These are phyloP conservation scores for Neopestalotiopsis sp. DNA, from an alignment of 2,329 filamentous ascomycete species.

Conservation along the genomic window DNA sequence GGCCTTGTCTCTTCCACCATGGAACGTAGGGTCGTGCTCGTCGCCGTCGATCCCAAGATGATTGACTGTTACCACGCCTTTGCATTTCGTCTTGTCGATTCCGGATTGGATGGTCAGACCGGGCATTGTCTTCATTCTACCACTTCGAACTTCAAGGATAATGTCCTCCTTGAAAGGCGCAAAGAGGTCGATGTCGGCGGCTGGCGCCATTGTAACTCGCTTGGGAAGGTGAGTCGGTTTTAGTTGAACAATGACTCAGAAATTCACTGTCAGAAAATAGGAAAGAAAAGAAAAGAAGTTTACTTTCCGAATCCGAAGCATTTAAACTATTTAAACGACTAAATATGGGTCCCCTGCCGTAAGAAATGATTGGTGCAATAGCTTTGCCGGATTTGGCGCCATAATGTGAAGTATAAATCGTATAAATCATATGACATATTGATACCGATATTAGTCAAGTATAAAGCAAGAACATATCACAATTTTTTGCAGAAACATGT, in stretches of 20 bases:
- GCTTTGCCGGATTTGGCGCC: neutral
- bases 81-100: constrained; percentile 57
- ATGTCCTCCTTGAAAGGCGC: constrained; percentile 51
- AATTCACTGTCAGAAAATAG: neutral
- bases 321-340: neutral
- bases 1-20: constrained; percentile 68
- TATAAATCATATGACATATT: neutral
- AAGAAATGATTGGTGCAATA: constrained; percentile 12
- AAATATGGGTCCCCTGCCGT: constrained; percentile 2
- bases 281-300: neutral
- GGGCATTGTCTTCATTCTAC: constrained; percentile 59
- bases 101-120: constrained; percentile 57
- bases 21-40: constrained; percentile 66
- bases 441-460: too few relatives aligned
- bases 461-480: too few relatives aligned
- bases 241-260: neutral
- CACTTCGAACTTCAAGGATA: constrained; percentile 61
- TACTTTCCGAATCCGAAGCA: neutral
- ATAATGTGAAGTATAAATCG: neutral
- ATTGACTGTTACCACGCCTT: constrained; percentile 50
- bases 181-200: constrained; percentile 41
- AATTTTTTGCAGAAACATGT: too few relatives aligned
- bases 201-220: constrained; percentile 26
- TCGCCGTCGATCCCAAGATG: constrained; percentile 60
- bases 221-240: too few relatives aligned